Evolutionary conservation across 2,329 filamentous ascomycete genomes (phyloP), one percentile per base, ranked within the genome.

Genomic region (Colletotrichum sansevieriae): DNA sequence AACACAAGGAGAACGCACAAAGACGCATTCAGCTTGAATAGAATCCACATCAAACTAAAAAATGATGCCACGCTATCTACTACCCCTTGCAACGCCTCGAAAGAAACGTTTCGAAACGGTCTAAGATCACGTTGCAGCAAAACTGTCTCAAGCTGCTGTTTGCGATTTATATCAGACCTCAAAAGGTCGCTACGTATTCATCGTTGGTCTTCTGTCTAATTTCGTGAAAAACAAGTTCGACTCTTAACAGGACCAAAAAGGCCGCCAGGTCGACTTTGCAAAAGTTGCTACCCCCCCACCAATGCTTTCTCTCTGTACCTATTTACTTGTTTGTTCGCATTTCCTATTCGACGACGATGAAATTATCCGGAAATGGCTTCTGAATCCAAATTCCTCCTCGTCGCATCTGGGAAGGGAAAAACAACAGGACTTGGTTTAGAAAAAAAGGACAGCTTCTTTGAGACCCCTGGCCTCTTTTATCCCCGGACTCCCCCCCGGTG

Each of bases 291-390:
- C 47, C 41, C 65, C 49, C 33, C 33, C 62, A 25, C 47, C 52
- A 43, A 60, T 68, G 65, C 55, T 55, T 18, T 51, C 29, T 55
- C 37, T 44, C 20, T 57, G 61, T 52, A 51, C 44, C 46, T 58
- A 33, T 49, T 51, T 64, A 47, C 63, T 68, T 55, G 61, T 55
- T 54, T 25, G 13, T 55, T 65, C 33, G 65, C 65, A 68, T 29
- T 65, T 49, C 47, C 65, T 59, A 54, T 62, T 60, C 65, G 33
- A 65, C 55, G 55, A 59, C 65, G 41, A 68, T 59, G 65, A 62
- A 55, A 65, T 68, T 65, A 68, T 68, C 65, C 65, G 65, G 47
- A 68, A 68, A 65, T 60, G 65, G 62, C 39, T 55, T 47, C 5
- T 12, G 52, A 43, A 68, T 68, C 65, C 65, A 68, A 68, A 54